Base-by-base conservation (phyloP, 305 asterid genomes). In the Fraxinus angustifolia region DNA sequence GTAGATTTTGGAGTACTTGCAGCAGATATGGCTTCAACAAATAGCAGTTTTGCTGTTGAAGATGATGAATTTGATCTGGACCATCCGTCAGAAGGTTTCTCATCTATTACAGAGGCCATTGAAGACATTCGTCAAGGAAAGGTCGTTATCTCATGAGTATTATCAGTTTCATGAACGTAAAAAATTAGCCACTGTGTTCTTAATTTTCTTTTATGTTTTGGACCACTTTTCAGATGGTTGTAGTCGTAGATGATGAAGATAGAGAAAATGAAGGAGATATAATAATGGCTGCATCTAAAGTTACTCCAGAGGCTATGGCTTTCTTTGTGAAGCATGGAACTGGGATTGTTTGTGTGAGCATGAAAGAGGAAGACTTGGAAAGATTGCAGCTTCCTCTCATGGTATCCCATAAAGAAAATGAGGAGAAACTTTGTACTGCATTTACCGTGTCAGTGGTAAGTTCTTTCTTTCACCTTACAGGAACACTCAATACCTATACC, bases 221-320 rank as follows among this genome's bases (percentile, higher is more conserved):
- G 71, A 30, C 26, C 53, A 35, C 35, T n/a, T 74, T 87, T 90
- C 91, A 96, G 99, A 94, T 96, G 89, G 98, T 96, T 10, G 86
- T 96, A 75, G 99, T 94, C 50, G 98, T 94, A 6, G 99, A 96
- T 86, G 99, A 96, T 62, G 99, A 96, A 87, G 97, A 90, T 85
- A 89, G 99, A 87, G 99, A 96, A 86, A 96, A 96, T 70, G 99
- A 96, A 93, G 99, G 99, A 76, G 99, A 94, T 86, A 81, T 96
- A 34, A 90, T 96, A 81, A 96, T 96, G 97, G 98, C 98, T 81
- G 99, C 97, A 50, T 90, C 97, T 4, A 93, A 90, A 88, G 99
- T 92, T 76, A 94, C 99, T 12, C 91, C 97, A 3, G 99, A 93
- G 86, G 97, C 97, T 17, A 93, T 94, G 98, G 98, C 99, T 58